Conservation (phyloP, 768 basidiomycete species). For the Lactarius quietus region DNA sequence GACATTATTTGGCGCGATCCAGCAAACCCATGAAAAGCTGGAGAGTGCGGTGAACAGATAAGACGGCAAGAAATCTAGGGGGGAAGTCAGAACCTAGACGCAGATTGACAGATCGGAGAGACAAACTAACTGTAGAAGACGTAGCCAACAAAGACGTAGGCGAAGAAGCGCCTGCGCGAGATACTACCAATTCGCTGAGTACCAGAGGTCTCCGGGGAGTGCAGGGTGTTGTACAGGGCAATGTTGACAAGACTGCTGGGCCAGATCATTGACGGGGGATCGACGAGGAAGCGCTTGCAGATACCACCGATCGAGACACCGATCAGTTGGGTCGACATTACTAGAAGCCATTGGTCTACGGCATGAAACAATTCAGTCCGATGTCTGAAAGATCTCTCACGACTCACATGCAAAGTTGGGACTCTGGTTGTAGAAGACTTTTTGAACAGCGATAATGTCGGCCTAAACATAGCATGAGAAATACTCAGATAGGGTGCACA, state of each 20-base stretch:
- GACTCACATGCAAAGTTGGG: slow-evolving; percentile 36
- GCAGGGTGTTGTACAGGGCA: slow-evolving; percentile 44
- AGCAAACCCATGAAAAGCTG: slow-evolving; percentile 82
- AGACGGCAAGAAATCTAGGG: background rate
- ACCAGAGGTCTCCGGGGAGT: slow-evolving; percentile 39
- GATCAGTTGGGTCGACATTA: slow-evolving; percentile 43
- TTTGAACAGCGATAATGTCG: slow-evolving; percentile 45
- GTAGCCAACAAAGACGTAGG: slow-evolving; percentile 39
- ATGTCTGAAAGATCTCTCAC: background rate
- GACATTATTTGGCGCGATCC: slow-evolving; percentile 74
- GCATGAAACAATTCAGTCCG: background rate
- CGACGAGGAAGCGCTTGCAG: slow-evolving; percentile 42
- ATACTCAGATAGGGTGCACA: background rate
- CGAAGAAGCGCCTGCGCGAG: slow-evolving; percentile 51
- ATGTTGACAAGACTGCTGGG: slow-evolving; percentile 40
- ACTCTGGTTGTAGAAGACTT: slow-evolving; percentile 42
- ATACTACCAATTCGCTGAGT: slow-evolving; percentile 44
- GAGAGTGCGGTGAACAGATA: slow-evolving; percentile 21
- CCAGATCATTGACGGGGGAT: slow-evolving; percentile 45
- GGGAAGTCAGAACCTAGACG: too few relatives aligned
- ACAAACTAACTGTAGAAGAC: slow-evolving; percentile 47
- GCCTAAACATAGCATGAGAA: slow-evolving; percentile 28
- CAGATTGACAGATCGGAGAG: background rate
- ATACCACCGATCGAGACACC: slow-evolving; percentile 43
- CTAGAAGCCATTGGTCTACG: slow-evolving; percentile 37